phyloP scores from a whole-genome alignment of 129 eudicot species.

The Flaveria robusta region DNA sequence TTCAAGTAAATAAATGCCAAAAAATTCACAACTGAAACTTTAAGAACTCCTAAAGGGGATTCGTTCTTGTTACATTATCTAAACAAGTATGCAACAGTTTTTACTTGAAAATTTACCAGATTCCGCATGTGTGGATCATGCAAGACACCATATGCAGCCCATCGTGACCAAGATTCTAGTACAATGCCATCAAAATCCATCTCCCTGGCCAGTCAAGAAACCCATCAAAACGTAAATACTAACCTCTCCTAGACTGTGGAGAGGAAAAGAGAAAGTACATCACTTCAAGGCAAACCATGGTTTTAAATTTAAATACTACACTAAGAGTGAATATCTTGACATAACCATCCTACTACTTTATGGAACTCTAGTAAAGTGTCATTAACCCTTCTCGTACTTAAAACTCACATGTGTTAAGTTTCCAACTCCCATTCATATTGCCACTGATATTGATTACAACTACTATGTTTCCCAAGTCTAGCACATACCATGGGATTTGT shows the following conservation, averaged over 20 bases:
- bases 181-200: constrained; percentile 93
- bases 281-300: constrained; percentile 8
- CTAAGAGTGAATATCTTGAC: constrained; percentile 1
- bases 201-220: constrained; percentile 54
- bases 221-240: constrained; percentile 13
- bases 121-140: constrained; percentile 77
- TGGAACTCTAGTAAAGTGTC: too few species aligned
- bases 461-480: constrained; percentile 6
- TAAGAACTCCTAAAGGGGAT: not conserved
- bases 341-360: not conserved
- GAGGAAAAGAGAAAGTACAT: not conserved
- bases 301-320: constrained; percentile 1
- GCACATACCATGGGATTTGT: not conserved
- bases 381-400: not conserved
- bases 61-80: constrained; percentile 18
- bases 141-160: constrained; percentile 91
- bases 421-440: not conserved
- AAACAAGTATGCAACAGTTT: not conserved
- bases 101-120: constrained; percentile 46
- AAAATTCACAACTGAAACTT: not conserved
- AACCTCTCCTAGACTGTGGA: constrained; percentile 4
- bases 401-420: not conserved
- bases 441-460: not conserved
- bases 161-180: constrained; percentile 97
- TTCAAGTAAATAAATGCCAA: constrained; percentile 8